Evolutionary conservation across 148 eudicot genomes (phyloP), one percentile per base, ranked within the genome.

Genomic region (Chenopodium berlandieri): DNA sequence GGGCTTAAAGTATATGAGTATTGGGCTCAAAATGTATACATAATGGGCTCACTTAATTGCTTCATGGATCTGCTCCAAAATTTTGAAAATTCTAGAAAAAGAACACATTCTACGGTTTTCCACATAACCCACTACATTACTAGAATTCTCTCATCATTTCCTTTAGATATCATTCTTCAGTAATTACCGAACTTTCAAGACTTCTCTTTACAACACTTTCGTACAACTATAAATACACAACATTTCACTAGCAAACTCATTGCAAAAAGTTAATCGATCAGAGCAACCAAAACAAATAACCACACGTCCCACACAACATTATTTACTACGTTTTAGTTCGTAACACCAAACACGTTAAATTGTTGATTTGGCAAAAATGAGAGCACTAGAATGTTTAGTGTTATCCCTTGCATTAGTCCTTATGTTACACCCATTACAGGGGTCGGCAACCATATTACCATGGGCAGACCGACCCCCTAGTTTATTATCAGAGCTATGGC

Each of bases 401-500:
- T 20, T 60, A 30, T 9, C 73, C 31, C 23, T 84, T 1, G 12
- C 44, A 19, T 2, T 62, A 22, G 1, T 63, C 31, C 8, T 68
- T 19, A 2, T 37, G 3, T 22, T 32, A 25, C 32, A 4, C 30
- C 22, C 78, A 25, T 23, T n/a, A 9, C 52, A 56, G 22, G 77
- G 70, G 60, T 34, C 76, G 11, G 80, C 65, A 34, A 75, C 87
- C 48, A n/a, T 85, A 6, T 77, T 81, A 10, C 76, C 82, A 13
- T 79, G 81, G 79, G 65, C 22, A 31, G 82, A 75, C 58, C 79
- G 73, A 10, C 84, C 82, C 34, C 46, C 34, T 19, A 58, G 73
- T 7, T 16, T 78, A 32, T 30, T 85, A 20, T 79, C 82, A 1
- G 87, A 85, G 1, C 16, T 85, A 6, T 82, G 87, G 84, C 72